These are phyloP conservation scores for Ophiocytium majus DNA, from an alignment of 352 stramenopile genomes.

Conservation along the genomic window DNA sequence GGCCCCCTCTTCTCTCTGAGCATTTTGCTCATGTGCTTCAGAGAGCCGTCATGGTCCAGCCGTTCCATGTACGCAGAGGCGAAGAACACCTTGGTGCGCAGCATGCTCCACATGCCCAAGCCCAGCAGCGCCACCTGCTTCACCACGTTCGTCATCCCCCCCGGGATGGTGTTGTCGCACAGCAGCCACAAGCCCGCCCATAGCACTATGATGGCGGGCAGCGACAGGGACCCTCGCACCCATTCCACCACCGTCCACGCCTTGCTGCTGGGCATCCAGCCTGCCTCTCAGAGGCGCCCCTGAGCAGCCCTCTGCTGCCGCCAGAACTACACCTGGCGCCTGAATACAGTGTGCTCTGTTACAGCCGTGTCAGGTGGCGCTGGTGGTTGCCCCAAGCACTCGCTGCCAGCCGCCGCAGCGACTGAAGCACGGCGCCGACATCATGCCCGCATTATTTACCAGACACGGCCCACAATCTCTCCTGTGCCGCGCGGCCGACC, in stretches of 20 bases:
- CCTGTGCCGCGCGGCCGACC: too few relatives aligned
- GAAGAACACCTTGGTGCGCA: constrained; percentile 9
- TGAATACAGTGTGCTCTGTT: too few relatives aligned
- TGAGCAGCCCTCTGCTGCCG: constrained; percentile 73
- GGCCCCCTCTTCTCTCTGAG: not conserved
- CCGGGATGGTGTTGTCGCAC: not conserved
- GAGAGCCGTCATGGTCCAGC: not conserved
- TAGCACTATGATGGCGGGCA: constrained; percentile 14
- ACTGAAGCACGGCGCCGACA: too few relatives aligned
- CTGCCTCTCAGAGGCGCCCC: constrained; percentile 72
- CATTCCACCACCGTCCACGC: not conserved
- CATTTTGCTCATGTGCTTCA: not conserved
- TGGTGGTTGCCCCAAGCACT: too few relatives aligned
- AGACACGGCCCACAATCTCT: too few relatives aligned
- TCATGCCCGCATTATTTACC: too few relatives aligned
- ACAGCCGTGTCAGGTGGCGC: too few relatives aligned
- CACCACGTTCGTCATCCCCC: not conserved
- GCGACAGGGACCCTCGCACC: not conserved
- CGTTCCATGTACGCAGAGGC: not conserved
- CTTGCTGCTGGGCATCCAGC: constrained; percentile 61
- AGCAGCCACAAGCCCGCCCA: constrained; percentile 14
- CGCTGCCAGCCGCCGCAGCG: too few relatives aligned
- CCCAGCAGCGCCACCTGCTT: not conserved
- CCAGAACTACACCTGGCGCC: too few relatives aligned
- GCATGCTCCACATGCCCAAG: not conserved